phyloP scores from a whole-genome alignment of 2,329 filamentous ascomycete genomes.

The Monosporascus sp. region DNA sequence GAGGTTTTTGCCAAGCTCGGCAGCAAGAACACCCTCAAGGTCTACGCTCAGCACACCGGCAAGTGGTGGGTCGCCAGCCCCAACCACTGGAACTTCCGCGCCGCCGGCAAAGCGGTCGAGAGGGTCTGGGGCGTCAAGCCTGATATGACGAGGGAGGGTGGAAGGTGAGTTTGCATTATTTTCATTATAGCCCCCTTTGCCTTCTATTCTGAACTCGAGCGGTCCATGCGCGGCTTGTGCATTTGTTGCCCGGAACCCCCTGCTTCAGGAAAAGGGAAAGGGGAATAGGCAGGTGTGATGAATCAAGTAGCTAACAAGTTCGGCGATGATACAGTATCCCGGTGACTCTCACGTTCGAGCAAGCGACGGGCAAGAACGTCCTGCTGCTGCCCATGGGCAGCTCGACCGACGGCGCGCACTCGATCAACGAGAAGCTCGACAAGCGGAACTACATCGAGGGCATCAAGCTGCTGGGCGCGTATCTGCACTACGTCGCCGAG shows the following conservation, averaged over 20 bases:
- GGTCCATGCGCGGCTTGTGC: too few relatives aligned
- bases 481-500: slow-evolving; percentile 91
- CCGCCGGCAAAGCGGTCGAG: slow-evolving; percentile 92
- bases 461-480: slow-evolving; percentile 90
- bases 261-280: too few relatives aligned
- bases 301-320: slow-evolving; percentile 1
- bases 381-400: slow-evolving; percentile 94
- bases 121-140: slow-evolving; percentile 90
- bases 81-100: slow-evolving; percentile 98
- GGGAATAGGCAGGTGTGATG: too few relatives aligned
- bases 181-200: background rate
- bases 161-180: slow-evolving; percentile 52
- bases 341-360: slow-evolving; percentile 93
- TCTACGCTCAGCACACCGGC: slow-evolving; percentile 79
- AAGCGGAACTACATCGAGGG: slow-evolving; percentile 97
- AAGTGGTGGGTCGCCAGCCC: slow-evolving; percentile 99
- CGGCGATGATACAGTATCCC: slow-evolving; percentile 62
- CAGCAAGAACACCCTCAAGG: slow-evolving; percentile 87
- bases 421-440: slow-evolving; percentile 97
- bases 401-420: slow-evolving; percentile 93
- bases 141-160: slow-evolving; percentile 93
- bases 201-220: background rate
- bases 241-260: too few relatives aligned
- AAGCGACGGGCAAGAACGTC: slow-evolving; percentile 97
- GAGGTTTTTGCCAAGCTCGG: slow-evolving; percentile 79